Base-by-base conservation (phyloP, 768 basidiomycete genomes). In the Termitomyces sp. region DNA sequence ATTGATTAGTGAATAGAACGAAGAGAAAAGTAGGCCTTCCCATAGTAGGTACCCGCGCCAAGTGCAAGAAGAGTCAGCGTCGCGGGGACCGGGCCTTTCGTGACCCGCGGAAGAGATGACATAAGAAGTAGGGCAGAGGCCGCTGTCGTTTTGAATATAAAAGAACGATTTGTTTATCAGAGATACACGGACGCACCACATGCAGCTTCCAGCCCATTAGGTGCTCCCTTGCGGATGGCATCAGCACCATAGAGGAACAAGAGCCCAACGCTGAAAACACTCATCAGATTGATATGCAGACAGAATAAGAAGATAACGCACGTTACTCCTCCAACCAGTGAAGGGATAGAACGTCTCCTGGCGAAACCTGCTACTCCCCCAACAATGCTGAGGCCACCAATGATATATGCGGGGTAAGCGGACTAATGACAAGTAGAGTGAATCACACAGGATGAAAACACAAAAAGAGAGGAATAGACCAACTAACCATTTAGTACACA, bases 201-300 rank as follows among this genome's bases (percentile, higher is more conserved):
- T 38, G 90, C 91, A 30, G 77, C 82, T 65, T 93, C 87, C 52
- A 91, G 70, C n/a, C 91, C 88, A 59, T 88, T 84, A 2, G 80
- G 65, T 12, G 82, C 79, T 37, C 88, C 87, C 65, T 80, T 88
- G 57, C 84, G 83, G 60, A 93, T 87, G 64, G 75, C 77, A 58
- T 89, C 80, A 37, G 85, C 90, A 54, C 88, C 86, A 81, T 84
- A 92, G 24, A 91, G 75, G 69, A 88, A 93, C 46, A 91, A 75
- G 17, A 81, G 71, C 56, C 90, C 91, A 45, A 93, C 89, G 62
- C 89, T 90, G 58, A 0, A 19, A 26, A 38, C 45, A 28, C 9
- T 22, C 28, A 12, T 43, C 14, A 15, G 35, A 51, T 21, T 59
- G 56, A 35, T 15, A 24, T 14, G 30, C 24, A 30, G 15, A 15